These are phyloP conservation scores for Suhomyces bokatorum DNA, from an alignment of 1,139 yeast species.

Conservation along the genomic window DNA sequence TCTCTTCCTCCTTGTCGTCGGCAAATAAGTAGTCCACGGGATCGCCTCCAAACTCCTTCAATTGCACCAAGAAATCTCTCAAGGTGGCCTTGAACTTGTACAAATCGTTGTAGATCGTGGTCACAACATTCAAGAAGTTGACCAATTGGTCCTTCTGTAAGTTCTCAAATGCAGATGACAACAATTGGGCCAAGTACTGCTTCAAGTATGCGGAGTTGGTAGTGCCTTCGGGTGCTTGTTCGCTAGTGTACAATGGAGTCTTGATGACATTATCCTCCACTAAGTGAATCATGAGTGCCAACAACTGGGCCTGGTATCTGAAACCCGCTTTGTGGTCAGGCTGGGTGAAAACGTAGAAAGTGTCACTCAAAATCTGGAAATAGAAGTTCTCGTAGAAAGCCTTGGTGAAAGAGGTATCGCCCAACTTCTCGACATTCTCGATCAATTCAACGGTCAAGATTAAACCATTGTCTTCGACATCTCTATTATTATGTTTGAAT, in stretches of 20 bases:
- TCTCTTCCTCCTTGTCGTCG: conserved; percentile 85
- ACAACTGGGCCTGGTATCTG: conserved; percentile 78
- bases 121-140: conserved; percentile 76
- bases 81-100: conserved; percentile 78
- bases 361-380: conserved; percentile 86
- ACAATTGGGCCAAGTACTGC: conserved; percentile 79
- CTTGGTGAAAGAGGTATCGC: conserved; percentile 75
- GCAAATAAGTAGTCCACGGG: conserved; percentile 90
- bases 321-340: conserved; percentile 98
- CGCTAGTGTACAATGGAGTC: conserved; percentile 71
- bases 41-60: conserved; percentile 94
- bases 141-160: conserved; percentile 80
- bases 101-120: conserved; percentile 71
- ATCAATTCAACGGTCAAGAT: conserved; percentile 78
- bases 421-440: conserved; percentile 77
- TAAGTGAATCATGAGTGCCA: conserved; percentile 80
- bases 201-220: conserved; percentile 76
- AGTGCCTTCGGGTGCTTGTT: conserved; percentile 82
- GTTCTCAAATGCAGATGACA: conserved; percentile 87
- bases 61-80: conserved; percentile 95
- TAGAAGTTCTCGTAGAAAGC: conserved; percentile 88
- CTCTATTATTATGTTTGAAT: conserved; percentile 93
- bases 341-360: conserved; percentile 91
- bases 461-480: conserved; percentile 89
- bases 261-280: conserved; percentile 76